phyloP scores from a whole-genome alignment of 2,329 filamentous ascomycete genomes.

The Akanthomyces muscarius region DNA sequence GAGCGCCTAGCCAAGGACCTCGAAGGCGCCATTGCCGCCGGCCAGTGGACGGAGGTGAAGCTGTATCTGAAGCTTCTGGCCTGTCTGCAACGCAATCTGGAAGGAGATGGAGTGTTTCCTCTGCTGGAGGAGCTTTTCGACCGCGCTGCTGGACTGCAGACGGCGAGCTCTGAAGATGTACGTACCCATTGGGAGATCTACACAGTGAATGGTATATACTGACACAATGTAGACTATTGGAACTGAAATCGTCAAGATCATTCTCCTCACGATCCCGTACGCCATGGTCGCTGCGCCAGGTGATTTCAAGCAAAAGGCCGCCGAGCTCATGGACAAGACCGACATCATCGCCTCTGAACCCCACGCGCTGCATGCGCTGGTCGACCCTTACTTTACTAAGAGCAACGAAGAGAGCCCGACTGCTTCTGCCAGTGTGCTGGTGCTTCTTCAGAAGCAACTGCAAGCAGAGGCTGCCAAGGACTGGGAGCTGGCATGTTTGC shows the following conservation, averaged over 20 bases:
- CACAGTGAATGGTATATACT: neutral
- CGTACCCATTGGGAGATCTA: slow-evolving; percentile 33
- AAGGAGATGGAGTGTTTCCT: slow-evolving; percentile 80
- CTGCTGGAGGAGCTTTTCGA: slow-evolving; percentile 87
- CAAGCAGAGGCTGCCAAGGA: slow-evolving; percentile 68
- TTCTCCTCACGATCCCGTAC: slow-evolving; percentile 91
- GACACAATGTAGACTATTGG: slow-evolving; percentile 51
- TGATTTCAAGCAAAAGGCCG: slow-evolving; percentile 68
- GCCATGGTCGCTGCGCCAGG: slow-evolving; percentile 70
- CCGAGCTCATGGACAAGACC: slow-evolving; percentile 83
- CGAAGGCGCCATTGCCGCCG: slow-evolving; percentile 64
- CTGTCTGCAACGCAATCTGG: slow-evolving; percentile 75
- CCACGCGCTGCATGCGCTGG: slow-evolving; percentile 76
- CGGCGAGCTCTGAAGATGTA: slow-evolving; percentile 87
- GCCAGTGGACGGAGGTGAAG: slow-evolving; percentile 89
- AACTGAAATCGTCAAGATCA: slow-evolving; percentile 93
- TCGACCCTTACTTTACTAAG: slow-evolving; percentile 76
- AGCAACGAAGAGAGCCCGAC: slow-evolving; percentile 59
- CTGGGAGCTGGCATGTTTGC: slow-evolving; percentile 70
- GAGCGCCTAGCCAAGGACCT: slow-evolving; percentile 55
- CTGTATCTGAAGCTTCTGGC: slow-evolving; percentile 83
- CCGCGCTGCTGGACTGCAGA: slow-evolving; percentile 88
- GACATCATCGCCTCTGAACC: slow-evolving; percentile 89
- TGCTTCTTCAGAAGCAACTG: slow-evolving; percentile 80
- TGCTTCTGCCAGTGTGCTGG: slow-evolving; percentile 66